Percentiles rank a stretch among this genome's conserved stretches.
Evolutionary conservation across 768 basidiomycete species (phyloP).

Genomic region (Cyathus striatus): DNA sequence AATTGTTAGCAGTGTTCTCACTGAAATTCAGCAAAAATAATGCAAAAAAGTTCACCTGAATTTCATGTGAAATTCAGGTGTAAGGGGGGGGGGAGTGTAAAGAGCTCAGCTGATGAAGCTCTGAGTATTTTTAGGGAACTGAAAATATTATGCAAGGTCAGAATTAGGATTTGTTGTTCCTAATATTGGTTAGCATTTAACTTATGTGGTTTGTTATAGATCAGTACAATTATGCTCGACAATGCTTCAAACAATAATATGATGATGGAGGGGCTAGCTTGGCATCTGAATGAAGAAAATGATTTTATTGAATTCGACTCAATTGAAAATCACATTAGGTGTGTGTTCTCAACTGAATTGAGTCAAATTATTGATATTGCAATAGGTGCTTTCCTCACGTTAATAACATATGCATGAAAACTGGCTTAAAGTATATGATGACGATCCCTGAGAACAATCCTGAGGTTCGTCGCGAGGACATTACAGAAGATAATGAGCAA

Average conservation of each 20-base stretch:
- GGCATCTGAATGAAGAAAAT: slow-evolving; percentile 1
- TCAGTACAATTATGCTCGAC: slow-evolving; percentile 25
- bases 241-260: slow-evolving; percentile 31
- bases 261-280: slow-evolving; percentile 18
- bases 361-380: not conserved
- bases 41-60: no score
- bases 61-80: no score
- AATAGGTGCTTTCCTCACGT: not conserved
- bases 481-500: not conserved
- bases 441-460: not conserved
- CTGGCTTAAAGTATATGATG: not conserved
- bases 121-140: slow-evolving; percentile 17
- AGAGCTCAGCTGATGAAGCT: no score
- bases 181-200: not conserved
- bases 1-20: no score
- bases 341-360: not conserved
- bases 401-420: not conserved
- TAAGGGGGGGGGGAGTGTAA: no score
- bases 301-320: not conserved
- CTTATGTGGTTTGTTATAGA: slow-evolving; percentile 3
- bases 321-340: not conserved
- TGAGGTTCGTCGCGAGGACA: not conserved
- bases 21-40: no score
- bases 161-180: not conserved
- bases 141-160: slow-evolving; percentile 14